Evolutionary conservation across 148 eudicot species (phyloP), one percentile per base, ranked within the genome.

Genomic region (Nepenthes gracilis): DNA sequence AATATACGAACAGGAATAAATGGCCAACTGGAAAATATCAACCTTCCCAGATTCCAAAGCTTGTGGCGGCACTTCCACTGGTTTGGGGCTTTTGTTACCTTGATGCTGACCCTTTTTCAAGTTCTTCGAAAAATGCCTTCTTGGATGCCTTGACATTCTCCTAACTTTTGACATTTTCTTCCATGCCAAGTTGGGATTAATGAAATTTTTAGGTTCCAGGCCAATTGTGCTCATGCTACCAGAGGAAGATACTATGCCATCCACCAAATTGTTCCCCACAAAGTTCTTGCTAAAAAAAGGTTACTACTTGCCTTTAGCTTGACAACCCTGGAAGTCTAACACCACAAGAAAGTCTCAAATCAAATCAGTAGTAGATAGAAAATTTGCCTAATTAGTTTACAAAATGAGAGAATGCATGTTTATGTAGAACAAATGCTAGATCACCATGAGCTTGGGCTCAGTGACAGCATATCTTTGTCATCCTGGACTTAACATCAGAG

Each of bases 1-100:
- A 55, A n/a, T 5, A 38, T 54, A 38, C 58, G 12, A 15, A 3
- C 55, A 36, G 35, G 32, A 51, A 12, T 49, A 12, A 62, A 47
- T 55, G 55, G 10, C 51, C 54, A 35, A 12, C 35, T 23, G n/a
- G 54, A 43, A 53, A 47, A 2, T 14, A 64, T 35, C 33, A 14
- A 76, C 80, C 80, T 72, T 76, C 52, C 64, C 65, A 61, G 73
- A 40, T 60, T 69, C 70, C 12, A 72, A 70, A 33, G 56, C 61
- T n/a, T 49, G n/a, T 15, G 77, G 75, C 71, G 77, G 75, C 71
- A 66, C 62, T 12, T 43, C 35, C 50, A 56, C 51, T 63, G 58
- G 32, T 56, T 62, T 53, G 15, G 70, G 49, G 33, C 40, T 70
- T 35, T 6, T 40, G 33, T 33, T 54, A 53, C 35, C 36, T 14